phyloP scores from a whole-genome alignment of 2,329 filamentous ascomycete genomes.

The Aspergillus sp. region DNA sequence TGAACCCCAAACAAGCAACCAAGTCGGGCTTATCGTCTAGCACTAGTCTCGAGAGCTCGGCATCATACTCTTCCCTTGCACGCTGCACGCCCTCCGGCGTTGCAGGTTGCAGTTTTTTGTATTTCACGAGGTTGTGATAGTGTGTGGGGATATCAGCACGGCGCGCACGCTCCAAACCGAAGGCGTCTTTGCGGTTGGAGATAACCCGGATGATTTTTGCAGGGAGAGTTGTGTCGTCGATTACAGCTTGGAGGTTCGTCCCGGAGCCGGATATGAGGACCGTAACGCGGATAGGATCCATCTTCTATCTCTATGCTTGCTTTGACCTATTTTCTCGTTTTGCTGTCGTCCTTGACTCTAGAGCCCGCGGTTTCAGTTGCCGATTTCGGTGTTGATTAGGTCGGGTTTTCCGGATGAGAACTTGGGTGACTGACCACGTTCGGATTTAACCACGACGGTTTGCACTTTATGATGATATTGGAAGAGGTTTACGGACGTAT shows the following conservation, averaged over 20 bases:
- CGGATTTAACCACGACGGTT: neutral
- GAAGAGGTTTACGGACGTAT: neutral
- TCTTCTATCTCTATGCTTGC: conserved; percentile 12
- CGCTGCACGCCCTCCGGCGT: conserved; percentile 50
- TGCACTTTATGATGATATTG: neutral
- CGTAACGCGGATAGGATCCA: conserved; percentile 53
- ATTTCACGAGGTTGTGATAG: conserved; percentile 78
- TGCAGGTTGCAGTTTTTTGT: conserved; percentile 67
- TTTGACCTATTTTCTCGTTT: neutral
- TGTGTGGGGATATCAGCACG: conserved; percentile 66
- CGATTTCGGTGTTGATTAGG: neutral
- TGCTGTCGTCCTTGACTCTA: neutral
- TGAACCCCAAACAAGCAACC: conserved; percentile 81
- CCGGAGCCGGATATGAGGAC: conserved; percentile 74
- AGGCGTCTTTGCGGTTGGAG: conserved; percentile 64
- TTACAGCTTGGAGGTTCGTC: conserved; percentile 76
- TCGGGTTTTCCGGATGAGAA: neutral
- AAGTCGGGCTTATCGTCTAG: conserved; percentile 67
- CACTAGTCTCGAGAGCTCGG: conserved; percentile 68
- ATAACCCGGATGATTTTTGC: conserved; percentile 63
- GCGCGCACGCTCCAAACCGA: conserved; percentile 62
- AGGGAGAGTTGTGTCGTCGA: conserved; percentile 59
- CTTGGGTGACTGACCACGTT: neutral
- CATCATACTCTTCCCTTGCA: conserved; percentile 70
- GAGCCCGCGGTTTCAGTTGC: neutral